These are phyloP conservation scores for Neurospora africana DNA, from an alignment of 495 filamentous ascomycete species.

Conservation along the genomic window DNA sequence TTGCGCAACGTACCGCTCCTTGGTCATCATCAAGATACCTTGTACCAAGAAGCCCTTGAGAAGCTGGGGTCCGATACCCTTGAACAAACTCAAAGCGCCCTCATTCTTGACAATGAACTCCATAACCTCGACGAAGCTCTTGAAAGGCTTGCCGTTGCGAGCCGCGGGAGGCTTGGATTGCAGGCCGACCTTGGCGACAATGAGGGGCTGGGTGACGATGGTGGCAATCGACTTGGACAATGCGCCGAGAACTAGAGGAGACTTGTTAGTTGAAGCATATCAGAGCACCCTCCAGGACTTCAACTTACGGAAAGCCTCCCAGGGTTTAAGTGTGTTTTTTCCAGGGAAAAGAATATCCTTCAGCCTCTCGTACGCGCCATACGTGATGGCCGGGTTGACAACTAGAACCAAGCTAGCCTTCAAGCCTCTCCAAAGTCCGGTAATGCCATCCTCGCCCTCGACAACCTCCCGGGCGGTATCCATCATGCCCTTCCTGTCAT, in stretches of 20 bases:
- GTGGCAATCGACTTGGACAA: slow-evolving; percentile 90
- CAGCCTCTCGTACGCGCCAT: slow-evolving; percentile 90
- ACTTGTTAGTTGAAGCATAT: background rate
- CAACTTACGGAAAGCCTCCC: slow-evolving; percentile 82
- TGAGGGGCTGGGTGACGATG: slow-evolving; percentile 86
- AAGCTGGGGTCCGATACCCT: slow-evolving; percentile 92
- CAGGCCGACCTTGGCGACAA: slow-evolving; percentile 94
- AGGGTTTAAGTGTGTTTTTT: slow-evolving; percentile 64
- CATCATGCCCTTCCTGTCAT: slow-evolving; percentile 73
- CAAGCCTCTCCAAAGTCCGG: slow-evolving; percentile 85
- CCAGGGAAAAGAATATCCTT: slow-evolving; percentile 69
- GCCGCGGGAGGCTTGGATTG: slow-evolving; percentile 84
- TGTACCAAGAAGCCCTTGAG: slow-evolving; percentile 89
- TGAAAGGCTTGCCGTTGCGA: slow-evolving; percentile 84
- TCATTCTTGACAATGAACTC: slow-evolving; percentile 81
- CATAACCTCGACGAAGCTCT: slow-evolving; percentile 93
- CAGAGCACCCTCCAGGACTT: background rate
- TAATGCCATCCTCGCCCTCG: slow-evolving; percentile 78
- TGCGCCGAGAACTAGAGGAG: slow-evolving; percentile 67
- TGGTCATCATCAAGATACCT: slow-evolving; percentile 97
- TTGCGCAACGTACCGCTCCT: slow-evolving; percentile 69
- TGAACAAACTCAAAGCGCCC: slow-evolving; percentile 74
- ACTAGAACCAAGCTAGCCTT: slow-evolving; percentile 96
- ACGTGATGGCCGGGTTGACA: slow-evolving; percentile 95
- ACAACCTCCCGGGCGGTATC: slow-evolving; percentile 87